Evolutionary conservation across 1,284 basidiomycete species (phyloP), one percentile per base, ranked within the genome.

Genomic region (Ustilago shanxiensis): DNA sequence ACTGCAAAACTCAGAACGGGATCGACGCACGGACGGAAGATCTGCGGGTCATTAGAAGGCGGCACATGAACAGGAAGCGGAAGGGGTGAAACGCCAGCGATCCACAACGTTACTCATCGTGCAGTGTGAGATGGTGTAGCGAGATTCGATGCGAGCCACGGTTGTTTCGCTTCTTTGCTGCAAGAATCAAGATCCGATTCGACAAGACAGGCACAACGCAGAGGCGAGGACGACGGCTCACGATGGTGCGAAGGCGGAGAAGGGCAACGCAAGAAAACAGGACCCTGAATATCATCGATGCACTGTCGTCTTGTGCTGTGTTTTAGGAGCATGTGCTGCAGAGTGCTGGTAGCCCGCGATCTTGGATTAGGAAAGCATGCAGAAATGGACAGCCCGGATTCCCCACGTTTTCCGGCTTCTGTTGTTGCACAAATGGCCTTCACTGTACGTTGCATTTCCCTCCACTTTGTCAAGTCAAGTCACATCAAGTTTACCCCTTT

Each of bases 331-430:
- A 33, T 37, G 16, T 39, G 54, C 55, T 57, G 60, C 31, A 49
- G 11, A 49, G 47, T 10, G 44, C 44, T 45, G 28, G 26, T 50
- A n/a, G 51, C 51, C 31, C 51, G n/a, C 62, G 69, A 72, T 67
- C 61, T n/a, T 67, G 65, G 56, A 59, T 72, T 72, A 72, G 70
- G 57, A 64, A 72, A 72, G 70, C 70, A 56, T 72, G 70, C 70
- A 72, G 70, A 67, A 67, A 64, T 49, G 51, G 65, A 72, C 61
- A 72, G 70, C 57, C 57, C 60, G 39, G 8, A 33, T 44, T 61
- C 72, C 60, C 60, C 70, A 64, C 63, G 59, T 67, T 71, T 71
- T 75, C 49, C 49, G 51, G 47, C 20, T 57, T 55, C 6, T 33
- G 31, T 33, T 44, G 49, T 18, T 31, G 26, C 18, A 8, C 31